Evolutionary conservation across 78 protist genomes (phyloP).

Genomic region (Planoprotostelium fungivorum): DNA sequence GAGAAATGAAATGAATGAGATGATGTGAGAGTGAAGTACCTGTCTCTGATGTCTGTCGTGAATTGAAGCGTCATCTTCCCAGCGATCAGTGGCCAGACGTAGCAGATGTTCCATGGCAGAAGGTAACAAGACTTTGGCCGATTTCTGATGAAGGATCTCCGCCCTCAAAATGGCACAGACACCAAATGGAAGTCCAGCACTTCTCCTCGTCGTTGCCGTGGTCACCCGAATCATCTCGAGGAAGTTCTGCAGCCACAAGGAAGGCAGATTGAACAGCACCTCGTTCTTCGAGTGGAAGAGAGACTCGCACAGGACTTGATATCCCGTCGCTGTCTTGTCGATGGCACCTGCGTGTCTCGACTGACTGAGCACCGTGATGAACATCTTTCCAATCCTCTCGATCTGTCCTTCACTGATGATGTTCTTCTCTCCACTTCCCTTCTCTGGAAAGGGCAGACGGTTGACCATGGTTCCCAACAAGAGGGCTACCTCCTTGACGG

Average conservation of each 20-base stretch:
- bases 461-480: conserved; percentile 39
- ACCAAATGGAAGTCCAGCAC: conserved; percentile 57
- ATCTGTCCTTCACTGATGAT: conserved; percentile 23
- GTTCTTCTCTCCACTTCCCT: not conserved
- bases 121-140: conserved; percentile 17
- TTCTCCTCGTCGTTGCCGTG: conserved; percentile 21
- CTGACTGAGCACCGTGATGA: conserved; percentile 22
- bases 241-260: conserved; percentile 24
- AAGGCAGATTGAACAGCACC: conserved; percentile 22
- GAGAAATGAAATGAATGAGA: too few species aligned
- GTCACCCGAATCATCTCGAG: not conserved
- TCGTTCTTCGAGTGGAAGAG: conserved; percentile 17
- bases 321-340: conserved; percentile 56
- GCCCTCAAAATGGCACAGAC: conserved; percentile 44
- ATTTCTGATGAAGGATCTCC: conserved; percentile 20
- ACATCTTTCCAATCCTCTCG: conserved; percentile 33
- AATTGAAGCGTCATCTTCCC: not conserved
- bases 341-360: conserved; percentile 62
- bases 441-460: conserved; percentile 16
- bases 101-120: conserved; percentile 20
- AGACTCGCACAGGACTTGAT: conserved; percentile 42
- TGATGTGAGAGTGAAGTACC: too few species aligned
- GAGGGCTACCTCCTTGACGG: conserved; percentile 43
- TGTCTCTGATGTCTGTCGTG: not conserved
- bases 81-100: conserved; percentile 3